Percentiles rank a stretch among this genome's conserved stretches.
These are phyloP conservation scores for Cafeteria roenbergensis DNA, from an alignment of 108 stramenopile genomes.

Conservation along the genomic window DNA sequence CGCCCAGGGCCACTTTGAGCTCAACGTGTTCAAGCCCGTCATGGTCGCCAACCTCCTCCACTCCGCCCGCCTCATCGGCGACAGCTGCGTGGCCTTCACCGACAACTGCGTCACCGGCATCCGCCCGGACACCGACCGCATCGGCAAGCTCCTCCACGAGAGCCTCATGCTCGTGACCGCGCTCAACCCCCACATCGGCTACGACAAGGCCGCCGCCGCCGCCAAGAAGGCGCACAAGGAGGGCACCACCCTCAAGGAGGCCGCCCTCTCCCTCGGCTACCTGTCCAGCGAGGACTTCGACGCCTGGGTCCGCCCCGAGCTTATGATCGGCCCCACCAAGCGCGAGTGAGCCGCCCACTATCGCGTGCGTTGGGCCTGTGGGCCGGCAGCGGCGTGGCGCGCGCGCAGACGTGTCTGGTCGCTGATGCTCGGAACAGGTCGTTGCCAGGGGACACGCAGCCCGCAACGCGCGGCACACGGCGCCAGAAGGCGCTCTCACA, in stretches of 20 bases:
- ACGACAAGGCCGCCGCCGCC: conserved; percentile 86
- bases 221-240: conserved; percentile 90
- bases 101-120: conserved; percentile 74
- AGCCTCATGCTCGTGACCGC: conserved; percentile 94
- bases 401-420: too few species aligned
- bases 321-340: conserved; percentile 73
- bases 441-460: too few species aligned
- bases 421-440: too few species aligned
- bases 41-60: conserved; percentile 78
- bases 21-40: conserved; percentile 96
- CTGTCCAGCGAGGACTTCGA: conserved; percentile 86
- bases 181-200: conserved; percentile 90
- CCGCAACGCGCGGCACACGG: too few species aligned
- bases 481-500: too few species aligned
- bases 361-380: neutral
- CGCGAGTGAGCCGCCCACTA: neutral
- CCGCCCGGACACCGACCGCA: conserved; percentile 61
- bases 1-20: conserved; percentile 88
- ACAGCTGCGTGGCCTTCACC: conserved; percentile 65
- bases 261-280: conserved; percentile 66
- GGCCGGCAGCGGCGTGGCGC: too few species aligned
- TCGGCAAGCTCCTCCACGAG: conserved; percentile 66
- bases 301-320: conserved; percentile 76
- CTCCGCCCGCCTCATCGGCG: conserved; percentile 78
- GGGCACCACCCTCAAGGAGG: conserved; percentile 73